A percentile compares a stretch with the other conserved stretches of the same genome.
Evolutionary conservation across 1,284 basidiomycete genomes (phyloP).

Genomic region (Ganoderma leucocontextum): DNA sequence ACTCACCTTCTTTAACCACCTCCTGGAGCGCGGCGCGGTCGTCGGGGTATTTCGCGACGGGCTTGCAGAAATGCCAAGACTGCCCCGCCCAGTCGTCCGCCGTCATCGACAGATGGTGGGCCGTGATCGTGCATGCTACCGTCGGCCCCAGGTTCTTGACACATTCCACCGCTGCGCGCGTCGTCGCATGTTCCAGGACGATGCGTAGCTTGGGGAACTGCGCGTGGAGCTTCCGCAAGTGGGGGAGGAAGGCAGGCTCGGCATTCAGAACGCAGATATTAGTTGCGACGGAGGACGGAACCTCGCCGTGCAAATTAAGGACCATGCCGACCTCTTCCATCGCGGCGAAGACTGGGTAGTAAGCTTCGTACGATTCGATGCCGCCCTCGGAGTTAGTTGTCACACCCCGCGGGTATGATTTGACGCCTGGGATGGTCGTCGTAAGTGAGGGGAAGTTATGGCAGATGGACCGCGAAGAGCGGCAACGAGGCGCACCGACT

Average conservation of each 20-base stretch:
- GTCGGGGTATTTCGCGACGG: constrained; percentile 95
- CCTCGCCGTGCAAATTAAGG: constrained; percentile 96
- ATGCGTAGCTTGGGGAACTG: constrained; percentile 95
- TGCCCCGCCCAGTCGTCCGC: constrained; percentile 99
- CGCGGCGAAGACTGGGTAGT: constrained; percentile 93
- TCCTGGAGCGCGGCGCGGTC: constrained; percentile 89
- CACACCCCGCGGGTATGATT: constrained; percentile 97
- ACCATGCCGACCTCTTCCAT: constrained; percentile 97
- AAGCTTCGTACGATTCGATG: constrained; percentile 95
- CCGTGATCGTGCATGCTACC: constrained; percentile 97
- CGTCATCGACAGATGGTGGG: constrained; percentile 94
- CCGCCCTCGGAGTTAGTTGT: constrained; percentile 98
- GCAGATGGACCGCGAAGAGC: constrained; percentile 11
- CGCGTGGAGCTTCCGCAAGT: constrained; percentile 84
- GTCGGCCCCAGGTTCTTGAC: constrained; percentile 87
- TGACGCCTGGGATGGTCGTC: constrained; percentile 73
- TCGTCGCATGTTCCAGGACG: constrained; percentile 99
- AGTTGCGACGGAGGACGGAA: constrained; percentile 89
- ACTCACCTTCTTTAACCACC: constrained; percentile 79
- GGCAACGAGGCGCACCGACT: constrained; percentile 57
- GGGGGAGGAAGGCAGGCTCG: constrained; percentile 90
- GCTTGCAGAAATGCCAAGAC: constrained; percentile 97
- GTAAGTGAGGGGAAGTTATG: constrained; percentile 1
- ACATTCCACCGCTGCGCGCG: constrained; percentile 91
- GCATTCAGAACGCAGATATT: constrained; percentile 96